Evolutionary conservation across 768 basidiomycete genomes (phyloP).

Genomic region (Saitozyma podzolica): DNA sequence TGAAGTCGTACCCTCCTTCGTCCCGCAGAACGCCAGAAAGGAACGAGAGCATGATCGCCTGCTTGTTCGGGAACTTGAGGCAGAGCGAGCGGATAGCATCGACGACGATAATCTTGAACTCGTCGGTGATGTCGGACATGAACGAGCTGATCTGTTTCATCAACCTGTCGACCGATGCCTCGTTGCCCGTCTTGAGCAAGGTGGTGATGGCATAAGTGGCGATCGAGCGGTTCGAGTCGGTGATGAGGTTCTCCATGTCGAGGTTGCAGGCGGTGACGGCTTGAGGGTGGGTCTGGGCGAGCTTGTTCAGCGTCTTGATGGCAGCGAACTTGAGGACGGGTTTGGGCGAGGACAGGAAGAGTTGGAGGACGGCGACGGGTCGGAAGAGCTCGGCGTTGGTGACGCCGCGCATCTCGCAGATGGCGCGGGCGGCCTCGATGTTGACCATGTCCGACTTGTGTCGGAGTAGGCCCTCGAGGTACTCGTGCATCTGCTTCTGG

Average conservation of each 20-base stretch:
- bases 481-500: constrained; percentile 87
- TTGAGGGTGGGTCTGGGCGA: constrained; percentile 80
- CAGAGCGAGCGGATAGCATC: constrained; percentile 97
- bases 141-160: constrained; percentile 99
- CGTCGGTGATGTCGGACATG: constrained; percentile 99
- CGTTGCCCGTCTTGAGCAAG: constrained; percentile 96
- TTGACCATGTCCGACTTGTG: constrained; percentile 99
- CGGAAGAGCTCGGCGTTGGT: constrained; percentile 74
- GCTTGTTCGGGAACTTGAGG: constrained; percentile 97
- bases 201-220: constrained; percentile 99
- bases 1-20: constrained; percentile 99
- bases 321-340: constrained; percentile 95
- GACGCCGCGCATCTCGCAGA: constrained; percentile 92
- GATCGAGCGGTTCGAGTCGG: constrained; percentile 90
- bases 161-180: constrained; percentile 95
- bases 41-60: constrained; percentile 95
- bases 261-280: constrained; percentile 91
- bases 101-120: constrained; percentile 99
- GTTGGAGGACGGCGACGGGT: constrained; percentile 86
- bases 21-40: constrained; percentile 93
- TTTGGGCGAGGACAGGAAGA: constrained; percentile 95
- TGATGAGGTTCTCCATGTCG: constrained; percentile 93
- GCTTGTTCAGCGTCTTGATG: constrained; percentile 85
- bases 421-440: constrained; percentile 93
- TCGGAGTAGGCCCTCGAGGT: constrained; percentile 89